Conservation (phyloP, 176 grass and related monocot species). For the Neostapfia colusana region DNA sequence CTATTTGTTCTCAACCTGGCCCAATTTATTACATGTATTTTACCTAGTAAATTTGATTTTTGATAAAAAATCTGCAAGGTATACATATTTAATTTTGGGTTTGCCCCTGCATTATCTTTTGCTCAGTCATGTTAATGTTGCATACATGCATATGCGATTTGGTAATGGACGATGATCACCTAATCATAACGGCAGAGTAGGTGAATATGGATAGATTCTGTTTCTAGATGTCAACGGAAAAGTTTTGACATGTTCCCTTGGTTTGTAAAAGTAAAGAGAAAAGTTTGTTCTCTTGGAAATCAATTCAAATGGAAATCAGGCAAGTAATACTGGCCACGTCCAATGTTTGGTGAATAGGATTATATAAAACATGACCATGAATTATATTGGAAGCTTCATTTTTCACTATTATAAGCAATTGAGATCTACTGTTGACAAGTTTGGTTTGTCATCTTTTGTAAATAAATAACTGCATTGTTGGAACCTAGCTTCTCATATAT, state of each 20-base stretch:
- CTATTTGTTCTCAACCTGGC: not conserved
- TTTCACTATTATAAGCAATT: not conserved
- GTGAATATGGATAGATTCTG: not conserved
- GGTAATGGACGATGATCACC: constrained; percentile 8
- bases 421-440: constrained; percentile 22
- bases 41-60: not conserved
- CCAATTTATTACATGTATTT: not conserved
- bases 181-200: constrained; percentile 33
- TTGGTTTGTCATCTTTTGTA: not conserved
- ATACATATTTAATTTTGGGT: not conserved
- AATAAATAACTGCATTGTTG: constrained; percentile 11
- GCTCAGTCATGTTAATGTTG: not conserved
- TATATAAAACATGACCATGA: constrained; percentile 15
- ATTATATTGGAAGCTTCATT: constrained; percentile 16
- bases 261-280: not conserved
- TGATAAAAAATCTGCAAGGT: not conserved
- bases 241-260: not conserved
- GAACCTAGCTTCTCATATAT: not conserved
- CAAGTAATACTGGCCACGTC: constrained; percentile 29
- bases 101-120: not conserved
- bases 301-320: not conserved
- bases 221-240: not conserved
- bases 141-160: not conserved
- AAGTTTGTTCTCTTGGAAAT: not conserved
- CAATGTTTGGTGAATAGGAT: constrained; percentile 30